Evolutionary conservation across 1,139 yeast species (phyloP), one percentile per base, ranked within the genome.

Genomic region (Nakaseomyces glabratus): DNA sequence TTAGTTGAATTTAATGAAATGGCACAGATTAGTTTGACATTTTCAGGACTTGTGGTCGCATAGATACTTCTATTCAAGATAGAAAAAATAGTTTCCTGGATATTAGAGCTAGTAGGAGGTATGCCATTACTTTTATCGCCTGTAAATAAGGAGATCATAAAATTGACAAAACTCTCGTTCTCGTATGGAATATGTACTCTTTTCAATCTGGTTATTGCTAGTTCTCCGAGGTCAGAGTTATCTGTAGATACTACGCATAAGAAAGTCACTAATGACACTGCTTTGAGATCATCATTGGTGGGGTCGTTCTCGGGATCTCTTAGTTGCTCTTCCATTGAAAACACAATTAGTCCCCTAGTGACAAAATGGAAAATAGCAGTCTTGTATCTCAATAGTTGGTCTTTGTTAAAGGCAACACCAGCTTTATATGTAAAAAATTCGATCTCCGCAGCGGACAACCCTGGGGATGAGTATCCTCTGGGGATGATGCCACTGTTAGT

Each of bases 201-300:
- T 38, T 73, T 70, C 38, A 77, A 63, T 6, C 65, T 48, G 4
- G 72, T 64, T 1, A 65, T 55, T 1, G 60, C 59, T 4, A 40
- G 35, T 25, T 54, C 57, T 10, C 58, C 47, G 3, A 55, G 31
- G 0, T 81, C 68, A 8, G 71, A 66, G 0, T 71, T 53, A 49
- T 82, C 93, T 11, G 71, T 66, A 1, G 82, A 65, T 0, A 84
- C 93, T 20, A 81, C 62, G n/a, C 82, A 52, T 2, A 77, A 59
- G 1, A 78, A 70, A 3, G 69, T 44, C 1, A 64, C 51, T 19
- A 66, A 47, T 20, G 49, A 39, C 4, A 45, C 44, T 20, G 52
- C 56, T 10, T 13, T 14, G 12, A 22, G 20, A n/a, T 34, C 33
- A 4, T 13, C 24, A 10, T 18, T 8, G 20, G 13, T 25, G 11